Percentiles rank a stretch among this genome's conserved stretches.
Evolutionary conservation across 805 yeast species (phyloP).

Genomic region (Monosporozyma aerobia): DNA sequence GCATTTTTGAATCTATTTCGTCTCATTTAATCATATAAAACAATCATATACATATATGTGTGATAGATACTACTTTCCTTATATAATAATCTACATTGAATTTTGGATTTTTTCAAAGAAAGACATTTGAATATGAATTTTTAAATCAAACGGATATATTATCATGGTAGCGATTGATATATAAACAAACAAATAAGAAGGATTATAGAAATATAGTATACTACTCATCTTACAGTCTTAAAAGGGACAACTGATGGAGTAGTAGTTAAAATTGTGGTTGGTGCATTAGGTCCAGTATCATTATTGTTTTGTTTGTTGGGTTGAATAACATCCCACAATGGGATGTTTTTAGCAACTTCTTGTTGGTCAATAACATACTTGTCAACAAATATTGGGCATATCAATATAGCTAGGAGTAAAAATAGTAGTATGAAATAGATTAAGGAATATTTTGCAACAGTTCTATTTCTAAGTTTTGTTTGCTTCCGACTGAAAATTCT

Average conservation of each 20-base stretch:
- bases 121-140: neutral
- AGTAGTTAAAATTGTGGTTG: constrained; percentile 34
- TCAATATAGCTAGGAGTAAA: constrained; percentile 34
- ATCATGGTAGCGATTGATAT: neutral
- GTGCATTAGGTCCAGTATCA: constrained; percentile 56
- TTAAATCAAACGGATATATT: neutral
- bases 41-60: neutral
- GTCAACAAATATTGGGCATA: constrained; percentile 40
- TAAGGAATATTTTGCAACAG: constrained; percentile 37
- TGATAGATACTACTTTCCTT: neutral
- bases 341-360: constrained; percentile 14
- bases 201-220: neutral
- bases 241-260: constrained; percentile 30
- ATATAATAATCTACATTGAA: neutral
- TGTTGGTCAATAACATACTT: constrained; percentile 22
- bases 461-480: constrained; percentile 32
- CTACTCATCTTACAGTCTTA: constrained; percentile 20
- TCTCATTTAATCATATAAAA: neutral
- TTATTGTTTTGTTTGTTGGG: constrained; percentile 54
- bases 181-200: neutral
- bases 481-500: constrained; percentile 34
- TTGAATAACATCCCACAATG: constrained; percentile 40
- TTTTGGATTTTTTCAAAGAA: neutral
- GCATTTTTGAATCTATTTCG: neutral
- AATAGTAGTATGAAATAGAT: constrained; percentile 37